These are phyloP conservation scores for Excoecaria agallocha DNA, from an alignment of 345 rosid genomes.

Conservation along the genomic window DNA sequence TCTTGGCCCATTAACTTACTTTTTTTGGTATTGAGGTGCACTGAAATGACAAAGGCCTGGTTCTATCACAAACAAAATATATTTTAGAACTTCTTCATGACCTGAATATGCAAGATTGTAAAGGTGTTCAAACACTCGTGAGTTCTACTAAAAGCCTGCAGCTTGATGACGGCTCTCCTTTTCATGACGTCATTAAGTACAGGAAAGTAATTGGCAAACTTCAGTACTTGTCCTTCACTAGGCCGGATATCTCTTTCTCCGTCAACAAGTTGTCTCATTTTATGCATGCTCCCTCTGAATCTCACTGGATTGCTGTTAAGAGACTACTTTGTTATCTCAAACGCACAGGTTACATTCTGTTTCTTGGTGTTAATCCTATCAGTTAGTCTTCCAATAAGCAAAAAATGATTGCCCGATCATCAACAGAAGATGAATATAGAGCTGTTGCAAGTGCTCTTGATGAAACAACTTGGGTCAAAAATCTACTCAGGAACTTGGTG, in stretches of 20 bases:
- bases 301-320: background rate
- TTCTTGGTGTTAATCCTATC: background rate
- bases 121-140: background rate
- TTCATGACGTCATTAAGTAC: background rate
- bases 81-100: too few relatives aligned
- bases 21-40: too few relatives aligned
- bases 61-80: too few relatives aligned
- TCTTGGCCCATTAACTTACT: too few relatives aligned
- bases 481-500: background rate
- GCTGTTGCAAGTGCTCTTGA: background rate
- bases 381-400: too few relatives aligned
- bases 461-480: constrained; percentile 8
- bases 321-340: background rate
- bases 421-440: background rate
- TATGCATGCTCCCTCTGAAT: background rate
- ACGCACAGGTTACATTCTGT: background rate
- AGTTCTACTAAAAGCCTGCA: background rate
- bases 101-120: background rate
- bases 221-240: background rate
- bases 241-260: background rate
- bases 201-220: background rate
- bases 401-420: background rate
- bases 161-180: background rate
- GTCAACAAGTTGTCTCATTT: background rate
- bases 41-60: too few relatives aligned